Base-by-base conservation (phyloP, 2,329 filamentous ascomycete species). In the Fusarium nurragi region DNA sequence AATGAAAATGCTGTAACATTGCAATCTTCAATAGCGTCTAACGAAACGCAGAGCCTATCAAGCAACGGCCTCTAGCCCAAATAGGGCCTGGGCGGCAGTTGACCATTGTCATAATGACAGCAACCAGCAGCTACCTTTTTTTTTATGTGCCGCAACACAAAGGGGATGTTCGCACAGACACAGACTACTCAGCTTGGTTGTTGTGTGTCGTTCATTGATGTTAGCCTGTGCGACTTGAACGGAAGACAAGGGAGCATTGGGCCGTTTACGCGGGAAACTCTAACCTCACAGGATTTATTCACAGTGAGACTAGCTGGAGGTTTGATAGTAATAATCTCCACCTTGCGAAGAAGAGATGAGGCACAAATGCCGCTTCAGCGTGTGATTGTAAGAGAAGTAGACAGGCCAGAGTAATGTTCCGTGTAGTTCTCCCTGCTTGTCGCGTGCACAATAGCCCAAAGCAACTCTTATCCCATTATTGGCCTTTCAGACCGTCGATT, bases 11-110 rank as follows among this genome's bases (percentile, higher is more conserved):
- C 19, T 23, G 62, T 59, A 62, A 41, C 57, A 65, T 65, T 22
- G 39, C 22, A 66, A 66, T 66, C 44, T 58, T 63, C 48, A 65
- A 18, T 44, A 46, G 54, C 38, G n/a, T 34, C 32, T 16, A 34
- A 34, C 9, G 28, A 46, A 41, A 49, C 53, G 23, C 28, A 57
- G 38, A 40, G 39, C 62, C 52, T 54, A 65, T 66, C 51, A 66
- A 49, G 25, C 14, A 59, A 63, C 57, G 57, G 57, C 63, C 43
- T 64, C 63, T 63, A 66, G 45, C 64, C 47, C 43, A 21, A 66
- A 66, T 53, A 57, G 46, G 57, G 53, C 23, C 52, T 44, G 45
- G 50, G 46, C 59, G 41, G 41, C 47, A 63, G 56, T 63, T 54
- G 44, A 28, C 40, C 14, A 40, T 32, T 38, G 53, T 65, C 63